Evolutionary conservation across 768 basidiomycete genomes (phyloP).

Genomic region (Collybia sp.): DNA sequence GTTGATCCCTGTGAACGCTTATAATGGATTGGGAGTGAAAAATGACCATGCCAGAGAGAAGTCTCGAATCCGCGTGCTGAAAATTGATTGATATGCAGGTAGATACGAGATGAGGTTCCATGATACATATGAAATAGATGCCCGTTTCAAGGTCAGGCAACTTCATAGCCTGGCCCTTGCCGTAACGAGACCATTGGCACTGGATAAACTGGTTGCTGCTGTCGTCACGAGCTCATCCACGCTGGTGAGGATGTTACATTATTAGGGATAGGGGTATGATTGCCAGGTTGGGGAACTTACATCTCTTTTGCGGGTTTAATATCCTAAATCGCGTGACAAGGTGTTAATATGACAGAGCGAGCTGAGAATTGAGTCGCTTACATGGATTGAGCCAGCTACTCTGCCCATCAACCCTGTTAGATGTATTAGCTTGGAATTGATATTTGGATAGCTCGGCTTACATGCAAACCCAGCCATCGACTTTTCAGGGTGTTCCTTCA

Average conservation of each 20-base stretch:
- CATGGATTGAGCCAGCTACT: constrained; percentile 67
- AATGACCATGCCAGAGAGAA: no score
- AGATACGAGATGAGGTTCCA: no score
- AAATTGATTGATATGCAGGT: no score
- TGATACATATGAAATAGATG: no score
- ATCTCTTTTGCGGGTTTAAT: constrained; percentile 85
- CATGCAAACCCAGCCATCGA: constrained; percentile 56
- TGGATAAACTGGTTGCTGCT: constrained; percentile 54
- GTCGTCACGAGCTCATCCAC: constrained; percentile 79
- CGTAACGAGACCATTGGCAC: constrained; percentile 35
- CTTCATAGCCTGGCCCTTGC: constrained; percentile 46
- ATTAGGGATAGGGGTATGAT: neutral
- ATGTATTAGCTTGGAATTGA: neutral
- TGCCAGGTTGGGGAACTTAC: constrained; percentile 33
- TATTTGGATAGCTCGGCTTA: constrained; percentile 24
- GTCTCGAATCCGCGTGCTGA: no score
- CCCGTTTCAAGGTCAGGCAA: no score
- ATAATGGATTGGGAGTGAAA: no score
- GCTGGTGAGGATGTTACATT: constrained; percentile 28
- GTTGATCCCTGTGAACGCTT: no score
- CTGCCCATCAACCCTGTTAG: constrained; percentile 71
- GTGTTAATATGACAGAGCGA: constrained; percentile 1
- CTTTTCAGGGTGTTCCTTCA: constrained; percentile 64
- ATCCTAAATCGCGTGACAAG: constrained; percentile 35
- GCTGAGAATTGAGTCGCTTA: constrained; percentile 17